Evolutionary conservation across 225 moss, liverwort and hornwort genomes (phyloP), one percentile per base, ranked within the genome.

Genomic region (Physcomitrium patens): DNA sequence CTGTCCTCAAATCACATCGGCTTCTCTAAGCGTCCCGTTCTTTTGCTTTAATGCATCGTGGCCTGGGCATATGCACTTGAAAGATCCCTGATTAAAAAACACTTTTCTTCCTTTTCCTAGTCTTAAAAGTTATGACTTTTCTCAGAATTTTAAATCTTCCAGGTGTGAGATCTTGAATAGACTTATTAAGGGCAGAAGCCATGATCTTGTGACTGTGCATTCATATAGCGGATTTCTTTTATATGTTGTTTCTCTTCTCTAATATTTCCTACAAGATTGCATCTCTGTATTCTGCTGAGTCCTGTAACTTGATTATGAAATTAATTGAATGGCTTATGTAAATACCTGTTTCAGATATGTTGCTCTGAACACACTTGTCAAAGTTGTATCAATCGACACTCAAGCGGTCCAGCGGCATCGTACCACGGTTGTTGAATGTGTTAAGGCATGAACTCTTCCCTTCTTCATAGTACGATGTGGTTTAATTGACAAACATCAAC

Each of bases 371-470:
- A 97, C 93, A 51, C 94, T 97, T 60, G 90, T 93, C 49, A 94
- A 90, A 84, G 96, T 97, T 80, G 96, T 97, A 42, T 85, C 94
- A 73, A 91, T 94, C 73, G 96, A 97, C 79, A 97, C 91, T 63
- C 94, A 97, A 79, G 96, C 96, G 63, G 94, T 97, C 62, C 96
- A 97, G 87, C 88, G 96, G 41, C 96, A 97, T 75, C 86, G 96
- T 70, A 80, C 83, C 52, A 97, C 90, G 20, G 91, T 97, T 43
- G 91, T 94, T 41, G 94, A 94, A 61, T 97, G 96, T 77, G 92
- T 97, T 6, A 97, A 97, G 92, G 96, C 87, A 79, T 73, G 83
- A 72, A 55, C 11, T 63, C 78, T 42, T 71, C 57, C 74, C 53
- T 17, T 61, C 47, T 65, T 10, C 17, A 43, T 62, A 80, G 46